These are phyloP conservation scores for Phytophthora citricola DNA, from an alignment of 352 stramenopile species.

Conservation along the genomic window DNA sequence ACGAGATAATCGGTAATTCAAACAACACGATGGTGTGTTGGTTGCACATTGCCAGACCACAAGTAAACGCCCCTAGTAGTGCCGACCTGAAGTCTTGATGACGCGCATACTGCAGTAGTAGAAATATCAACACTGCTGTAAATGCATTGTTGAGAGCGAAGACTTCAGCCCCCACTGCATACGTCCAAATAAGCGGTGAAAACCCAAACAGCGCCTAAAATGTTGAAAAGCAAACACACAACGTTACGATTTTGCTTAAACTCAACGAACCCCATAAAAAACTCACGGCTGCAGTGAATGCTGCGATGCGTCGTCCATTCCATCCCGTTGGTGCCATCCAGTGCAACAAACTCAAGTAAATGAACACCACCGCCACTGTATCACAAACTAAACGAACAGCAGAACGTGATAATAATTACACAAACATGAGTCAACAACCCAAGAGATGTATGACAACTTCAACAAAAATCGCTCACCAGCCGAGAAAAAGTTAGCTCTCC, in stretches of 20 bases:
- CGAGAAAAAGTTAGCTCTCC: conserved; percentile 90
- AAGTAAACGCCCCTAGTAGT: conserved; percentile 83
- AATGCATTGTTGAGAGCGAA: conserved; percentile 98
- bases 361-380: conserved; percentile 51
- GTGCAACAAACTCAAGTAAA: conserved; percentile 63
- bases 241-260: neutral
- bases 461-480: conserved; percentile 45
- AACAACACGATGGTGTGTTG: conserved; percentile 97
- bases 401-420: neutral
- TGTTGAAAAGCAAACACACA: conserved; percentile 4
- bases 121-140: conserved; percentile 74
- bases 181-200: conserved; percentile 95
- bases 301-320: conserved; percentile 39
- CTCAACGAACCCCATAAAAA: neutral
- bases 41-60: conserved; percentile 94
- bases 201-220: conserved; percentile 86
- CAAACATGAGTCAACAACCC: conserved; percentile 3
- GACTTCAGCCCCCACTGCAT: conserved; percentile 94
- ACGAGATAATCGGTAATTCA: conserved; percentile 86
- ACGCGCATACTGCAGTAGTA: conserved; percentile 61
- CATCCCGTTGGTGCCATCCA: conserved; percentile 41
- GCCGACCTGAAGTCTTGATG: conserved; percentile 34
- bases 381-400: conserved; percentile 55
- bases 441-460: too few species aligned
- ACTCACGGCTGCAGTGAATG: conserved; percentile 58